These are phyloP conservation scores for Plantago elongata DNA, from an alignment of 257 asterid species.

Conservation along the genomic window DNA sequence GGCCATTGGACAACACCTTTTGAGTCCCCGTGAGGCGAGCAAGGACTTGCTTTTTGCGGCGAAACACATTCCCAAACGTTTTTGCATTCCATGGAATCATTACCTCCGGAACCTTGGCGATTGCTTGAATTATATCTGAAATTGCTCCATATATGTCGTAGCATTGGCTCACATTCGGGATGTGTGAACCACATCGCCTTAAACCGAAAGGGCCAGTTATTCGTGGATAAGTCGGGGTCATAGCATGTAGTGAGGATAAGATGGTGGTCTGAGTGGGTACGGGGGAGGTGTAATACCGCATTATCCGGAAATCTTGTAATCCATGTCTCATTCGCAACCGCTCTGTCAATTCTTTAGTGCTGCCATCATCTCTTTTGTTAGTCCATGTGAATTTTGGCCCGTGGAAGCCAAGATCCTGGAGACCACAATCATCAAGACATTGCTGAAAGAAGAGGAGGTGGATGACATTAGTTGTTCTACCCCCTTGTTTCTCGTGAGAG, in stretches of 20 bases:
- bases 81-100: no score
- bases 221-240: neutral
- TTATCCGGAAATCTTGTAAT: neutral
- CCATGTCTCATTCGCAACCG: neutral
- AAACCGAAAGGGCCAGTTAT: neutral
- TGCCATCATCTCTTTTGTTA: neutral
- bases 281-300: neutral
- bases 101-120: no score
- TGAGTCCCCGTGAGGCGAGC: no score
- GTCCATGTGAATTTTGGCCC: slow-evolving; percentile 1
- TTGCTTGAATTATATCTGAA: neutral
- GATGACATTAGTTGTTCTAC: neutral
- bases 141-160: neutral
- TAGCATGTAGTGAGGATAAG: neutral
- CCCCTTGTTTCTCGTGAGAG: no score
- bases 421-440: neutral
- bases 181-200: no score
- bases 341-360: neutral
- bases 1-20: no score
- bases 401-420: neutral
- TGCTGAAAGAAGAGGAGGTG: neutral
- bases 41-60: neutral
- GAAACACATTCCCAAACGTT: no score
- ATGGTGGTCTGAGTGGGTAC: neutral
- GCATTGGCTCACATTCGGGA: no score